These are phyloP conservation scores for Lactuca saligna DNA, from an alignment of 129 eudicot species.

Conservation along the genomic window DNA sequence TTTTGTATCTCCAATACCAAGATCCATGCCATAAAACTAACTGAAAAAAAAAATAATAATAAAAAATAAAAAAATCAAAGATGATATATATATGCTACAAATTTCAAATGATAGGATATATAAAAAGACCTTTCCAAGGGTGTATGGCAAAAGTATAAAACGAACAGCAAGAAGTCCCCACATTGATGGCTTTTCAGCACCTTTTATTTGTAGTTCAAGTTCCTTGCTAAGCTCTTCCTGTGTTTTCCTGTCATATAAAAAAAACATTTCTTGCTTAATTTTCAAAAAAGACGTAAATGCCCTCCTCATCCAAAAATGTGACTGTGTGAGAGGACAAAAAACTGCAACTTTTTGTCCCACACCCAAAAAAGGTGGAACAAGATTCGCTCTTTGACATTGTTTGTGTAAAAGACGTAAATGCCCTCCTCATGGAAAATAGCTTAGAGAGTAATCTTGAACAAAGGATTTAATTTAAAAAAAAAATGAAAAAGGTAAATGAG, in stretches of 20 bases:
- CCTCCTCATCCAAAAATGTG: background rate
- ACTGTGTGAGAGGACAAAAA: too few species aligned
- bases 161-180: slow-evolving; percentile 92
- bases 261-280: slow-evolving; percentile 1
- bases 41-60: slow-evolving; percentile 39
- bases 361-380: too few species aligned
- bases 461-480: background rate
- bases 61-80: too few species aligned
- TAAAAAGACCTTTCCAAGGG: slow-evolving; percentile 65
- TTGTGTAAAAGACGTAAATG: too few species aligned
- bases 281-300: background rate
- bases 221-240: slow-evolving; percentile 89
- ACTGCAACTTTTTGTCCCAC: too few species aligned
- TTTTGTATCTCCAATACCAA: slow-evolving; percentile 91
- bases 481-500: background rate
- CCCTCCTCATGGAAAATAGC: too few species aligned
- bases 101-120: background rate
- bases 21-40: slow-evolving; percentile 67
- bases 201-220: slow-evolving; percentile 94
- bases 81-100: too few species aligned
- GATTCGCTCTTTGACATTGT: too few species aligned
- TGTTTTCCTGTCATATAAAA: slow-evolving; percentile 53
- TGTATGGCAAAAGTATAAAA: slow-evolving; percentile 81
- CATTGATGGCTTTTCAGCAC: slow-evolving; percentile 89
- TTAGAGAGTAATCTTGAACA: too few species aligned